Evolutionary conservation across 108 stramenopile species (phyloP), one percentile per base, ranked within the genome.

Genomic region (Nitzschia palea): DNA sequence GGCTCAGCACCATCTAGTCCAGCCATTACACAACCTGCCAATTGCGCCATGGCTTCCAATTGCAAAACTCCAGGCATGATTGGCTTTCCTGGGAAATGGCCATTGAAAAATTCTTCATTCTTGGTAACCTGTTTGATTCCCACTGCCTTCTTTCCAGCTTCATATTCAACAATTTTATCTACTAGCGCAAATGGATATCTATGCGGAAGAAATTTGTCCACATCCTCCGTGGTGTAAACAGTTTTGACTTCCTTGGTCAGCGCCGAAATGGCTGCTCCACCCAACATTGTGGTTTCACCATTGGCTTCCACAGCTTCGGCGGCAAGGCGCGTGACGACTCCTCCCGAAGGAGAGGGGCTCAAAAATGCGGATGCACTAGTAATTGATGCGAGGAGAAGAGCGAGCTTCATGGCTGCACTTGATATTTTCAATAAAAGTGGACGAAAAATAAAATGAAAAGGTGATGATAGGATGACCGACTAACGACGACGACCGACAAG

Each of bases 51-150:
- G n/a, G 98, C 98, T 72, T 98, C 98, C 5, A 98, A 80, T 86
- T 97, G 94, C 43, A 98, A 68, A 10, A 98, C 97, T 28, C 98
- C 98, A 12, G 98, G 98, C 97, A 98, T 98, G 67, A 98, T 94
- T 29, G 98, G 96, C 27, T 94, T 77, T 43, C 93, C 92, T 29
- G 98, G 98, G 78, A 98, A 98, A 65, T 98, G 98, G 12, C 98
- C 97, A 14, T 95, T 93, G 86, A 98, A 98, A 65, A 97, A 96
- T 17, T 97, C 97, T 79, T 97, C 98, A 66, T 98, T 97, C 50
- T 90, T 83, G 25, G 97, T 95, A 20, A 98, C 95, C 26, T 78
- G 82, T 76, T 98, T 98, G 81, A 98, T 78, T 31, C 98, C 98
- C 5, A 98, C 95, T 53, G 95, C 95, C 34, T 86, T 66, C 81